phyloP scores from a whole-genome alignment of 192 early-diverging fungal species.

The Diversispora epigaea region DNA sequence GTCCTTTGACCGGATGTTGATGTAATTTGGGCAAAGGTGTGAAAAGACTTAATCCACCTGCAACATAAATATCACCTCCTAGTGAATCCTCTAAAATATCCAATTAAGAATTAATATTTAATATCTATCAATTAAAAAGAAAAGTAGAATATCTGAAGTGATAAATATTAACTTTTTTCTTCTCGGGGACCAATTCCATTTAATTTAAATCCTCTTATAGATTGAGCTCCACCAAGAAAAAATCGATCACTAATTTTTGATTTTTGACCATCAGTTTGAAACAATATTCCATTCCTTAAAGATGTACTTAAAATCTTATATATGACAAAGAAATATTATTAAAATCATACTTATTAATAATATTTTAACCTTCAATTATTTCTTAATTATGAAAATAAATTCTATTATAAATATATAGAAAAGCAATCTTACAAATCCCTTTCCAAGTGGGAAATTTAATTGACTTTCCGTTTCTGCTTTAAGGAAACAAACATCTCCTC shows the following conservation, averaged over 20 bases:
- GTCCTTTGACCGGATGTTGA: constrained; percentile 67
- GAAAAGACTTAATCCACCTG: constrained; percentile 75
- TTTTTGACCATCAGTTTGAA: constrained; percentile 50
- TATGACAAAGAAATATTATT: background rate
- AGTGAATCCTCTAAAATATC: constrained; percentile 62
- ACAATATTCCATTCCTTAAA: constrained; percentile 63
- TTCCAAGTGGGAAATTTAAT: constrained; percentile 50
- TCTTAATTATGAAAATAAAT: background rate
- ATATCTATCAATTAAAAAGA: background rate
- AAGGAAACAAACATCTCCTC: constrained; percentile 75
- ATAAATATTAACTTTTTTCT: constrained; percentile 55
- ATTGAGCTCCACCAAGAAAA: constrained; percentile 82
- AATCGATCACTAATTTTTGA: constrained; percentile 85
- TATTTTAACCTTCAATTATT: background rate
- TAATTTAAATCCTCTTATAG: constrained; percentile 84
- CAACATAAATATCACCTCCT: constrained; percentile 86
- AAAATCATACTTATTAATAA: background rate
- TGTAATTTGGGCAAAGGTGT: constrained; percentile 76
- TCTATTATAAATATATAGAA: background rate
- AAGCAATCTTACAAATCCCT: constrained; percentile 54
- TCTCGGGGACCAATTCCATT: constrained; percentile 88
- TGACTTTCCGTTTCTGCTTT: constrained; percentile 74
- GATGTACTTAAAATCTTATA: constrained; percentile 44
- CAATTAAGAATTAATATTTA: background rate
- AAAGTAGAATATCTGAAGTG: background rate